Percentiles rank a stretch among this genome's conserved stretches.
These are phyloP conservation scores for Vaccinium darrowii DNA, from an alignment of 148 eudicot genomes.

Conservation along the genomic window DNA sequence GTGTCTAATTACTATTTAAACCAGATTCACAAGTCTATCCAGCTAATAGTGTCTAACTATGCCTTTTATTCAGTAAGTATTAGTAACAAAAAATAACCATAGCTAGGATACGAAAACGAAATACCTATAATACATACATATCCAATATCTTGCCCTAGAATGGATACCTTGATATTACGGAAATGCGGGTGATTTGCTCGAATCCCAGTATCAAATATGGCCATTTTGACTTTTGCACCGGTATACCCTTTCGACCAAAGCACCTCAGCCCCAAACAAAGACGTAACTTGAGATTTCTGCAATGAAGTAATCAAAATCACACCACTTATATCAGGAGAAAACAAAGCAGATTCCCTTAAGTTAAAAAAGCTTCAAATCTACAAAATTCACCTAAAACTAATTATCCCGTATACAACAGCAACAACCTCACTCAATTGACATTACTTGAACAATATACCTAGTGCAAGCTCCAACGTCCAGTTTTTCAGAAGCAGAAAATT, in stretches of 20 bases:
- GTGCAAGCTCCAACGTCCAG: not conserved
- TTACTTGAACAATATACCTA: not conserved
- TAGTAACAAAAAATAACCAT: not conserved
- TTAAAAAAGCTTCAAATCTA: not conserved
- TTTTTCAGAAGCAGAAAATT: not conserved
- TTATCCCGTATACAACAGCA: not conserved
- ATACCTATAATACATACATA: not conserved
- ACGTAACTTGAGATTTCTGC: conserved; percentile 97
- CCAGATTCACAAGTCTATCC: not conserved
- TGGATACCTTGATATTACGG: conserved; percentile 90
- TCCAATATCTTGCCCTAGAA: not conserved
- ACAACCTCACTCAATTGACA: not conserved
- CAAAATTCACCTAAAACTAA: not conserved
- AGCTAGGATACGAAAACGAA: not conserved
- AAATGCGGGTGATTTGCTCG: conserved; percentile 92
- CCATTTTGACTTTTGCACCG: conserved; percentile 95
- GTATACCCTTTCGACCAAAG: conserved; percentile 94
- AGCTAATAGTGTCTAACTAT: not conserved
- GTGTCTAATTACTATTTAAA: not conserved
- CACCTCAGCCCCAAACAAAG: conserved; percentile 84
- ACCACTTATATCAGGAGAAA: not conserved
- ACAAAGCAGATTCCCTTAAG: not conserved
- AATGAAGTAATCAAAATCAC: conserved; percentile 17
- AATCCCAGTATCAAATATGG: conserved; percentile 96
- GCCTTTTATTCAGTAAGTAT: not conserved